Evolutionary conservation across 768 basidiomycete species (phyloP), one percentile per base, ranked within the genome.

Genomic region (Hygrophoropsis aurantiaca): DNA sequence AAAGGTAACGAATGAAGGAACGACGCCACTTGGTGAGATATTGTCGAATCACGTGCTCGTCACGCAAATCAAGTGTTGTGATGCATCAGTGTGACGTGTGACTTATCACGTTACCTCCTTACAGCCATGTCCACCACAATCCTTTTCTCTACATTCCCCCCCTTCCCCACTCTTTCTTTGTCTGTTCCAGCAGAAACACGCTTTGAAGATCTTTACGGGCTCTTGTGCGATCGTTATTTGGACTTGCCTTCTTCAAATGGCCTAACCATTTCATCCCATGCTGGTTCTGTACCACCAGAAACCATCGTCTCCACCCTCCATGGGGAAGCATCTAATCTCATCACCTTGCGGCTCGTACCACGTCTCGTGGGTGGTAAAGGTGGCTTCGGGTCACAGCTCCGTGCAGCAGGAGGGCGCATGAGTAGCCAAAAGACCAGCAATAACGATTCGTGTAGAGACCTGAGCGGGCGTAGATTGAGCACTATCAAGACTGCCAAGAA

Each of bases 381-480:
- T 64, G 97, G 95, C 26, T 98, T 99, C 60, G 97, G 97, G 3
- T 90, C 88, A 15, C 94, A 97, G 72, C 75, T 99, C 54, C 81
- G 97, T 65, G 95, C 97, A 0, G 95, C 95, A 11, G 97, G 97
- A 54, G 95, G 97, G 11, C 81, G 95, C 25, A 99, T 99, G 97
- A 91, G 88, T 60, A 89, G 86, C 56, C 91, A 94, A 72, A 93
- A 93, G 74, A 93, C 92, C 19, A 94, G 77, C 66, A 94, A 94
- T 66, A 94, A 94, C 52, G 94, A 98, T 63, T 90, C 90, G 7
- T 97, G 94, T 64, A 73, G 97, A 40, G 97, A 98, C 61, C 75
- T 99, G 30, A 93, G 79, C 49, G 95, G 95, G 2, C 73, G 95
- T 41, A 74, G 94, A 52, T 72, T 99, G 21, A 91, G 90, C 58